phyloP scores from a whole-genome alignment of 2,329 filamentous ascomycete species.

The Lojkania enalia region DNA sequence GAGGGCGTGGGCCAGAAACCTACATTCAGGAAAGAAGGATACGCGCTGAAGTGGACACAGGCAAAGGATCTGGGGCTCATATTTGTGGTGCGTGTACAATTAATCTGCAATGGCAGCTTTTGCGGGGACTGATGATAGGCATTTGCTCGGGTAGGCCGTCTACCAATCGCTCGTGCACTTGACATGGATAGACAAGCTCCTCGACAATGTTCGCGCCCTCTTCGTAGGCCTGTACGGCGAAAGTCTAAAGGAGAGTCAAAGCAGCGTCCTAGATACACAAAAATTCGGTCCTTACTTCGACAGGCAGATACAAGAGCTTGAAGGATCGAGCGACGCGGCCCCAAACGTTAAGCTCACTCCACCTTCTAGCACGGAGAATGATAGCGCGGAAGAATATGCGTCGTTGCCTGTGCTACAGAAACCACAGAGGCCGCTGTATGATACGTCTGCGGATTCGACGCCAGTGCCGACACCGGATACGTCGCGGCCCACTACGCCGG shows the following conservation, averaged over 20 bases:
- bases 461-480: constrained; percentile 71
- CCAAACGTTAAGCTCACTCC: constrained; percentile 55
- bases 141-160: constrained; percentile 67
- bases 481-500: constrained; percentile 79
- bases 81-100: constrained; percentile 73
- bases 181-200: constrained; percentile 94
- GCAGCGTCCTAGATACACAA: constrained; percentile 74
- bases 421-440: constrained; percentile 37
- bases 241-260: constrained; percentile 74
- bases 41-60: constrained; percentile 91
- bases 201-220: constrained; percentile 91
- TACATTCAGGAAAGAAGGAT: constrained; percentile 86
- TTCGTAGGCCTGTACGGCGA: constrained; percentile 90
- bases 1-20: constrained; percentile 67
- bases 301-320: constrained; percentile 84
- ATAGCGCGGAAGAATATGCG: constrained; percentile 54
- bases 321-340: constrained; percentile 54
- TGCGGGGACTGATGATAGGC: too few species aligned
- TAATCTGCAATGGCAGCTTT: too few species aligned
- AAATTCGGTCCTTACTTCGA: constrained; percentile 91
- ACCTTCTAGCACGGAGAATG: constrained; percentile 54
- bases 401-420: constrained; percentile 58
- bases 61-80: constrained; percentile 92
- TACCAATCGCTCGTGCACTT: constrained; percentile 95
- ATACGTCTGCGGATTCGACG: constrained; percentile 67